Base-by-base conservation (phyloP, 345 rosid species). In the Erucastrum elatum region DNA sequence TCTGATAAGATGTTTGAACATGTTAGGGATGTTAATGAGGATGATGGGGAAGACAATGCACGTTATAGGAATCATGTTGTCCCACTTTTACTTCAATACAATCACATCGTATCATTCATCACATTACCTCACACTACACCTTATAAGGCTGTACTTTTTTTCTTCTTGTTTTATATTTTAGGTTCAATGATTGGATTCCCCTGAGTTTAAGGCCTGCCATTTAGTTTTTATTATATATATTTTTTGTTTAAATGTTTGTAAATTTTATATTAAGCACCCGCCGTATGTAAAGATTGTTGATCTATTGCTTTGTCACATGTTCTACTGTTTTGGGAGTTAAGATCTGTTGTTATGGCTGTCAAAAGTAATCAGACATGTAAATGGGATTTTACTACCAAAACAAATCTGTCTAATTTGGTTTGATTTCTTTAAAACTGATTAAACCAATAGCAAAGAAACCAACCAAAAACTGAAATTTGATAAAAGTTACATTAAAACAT, bases 11-110 rank as follows among this genome's bases (percentile, higher is more conserved):
- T 75, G 79, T 64, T 80, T 74, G 75, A 71, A 75, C 80, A 80
- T 75, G 83, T 75, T 75, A 68, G 68, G 64, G 83, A 75, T 70
- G 75, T 80, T 63, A 75, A 80, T 75, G 68, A 59, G 15, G 68
- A 59, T 74, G 83, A 75, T 74, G 78, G 80, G 64, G 80, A 80
- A 75, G 80, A 80, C 80, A 75, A 55, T 72, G 72, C 83, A 80
- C 76, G 80, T 80, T 80, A 58, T 64, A 64, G 56, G 71, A 75
- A 80, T 65, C 76, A 65, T 80, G 73, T 80, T 69, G 80, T 70
- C 83, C 83, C 80, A 70, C 72, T 75, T 70, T 53, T 66, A 68
- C 12, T 80, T 69, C 41, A 69, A 55, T 69, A n/a, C 27, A 70
- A 12, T 21, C 64, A 64, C 66, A 74, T 55, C 71, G 34, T 75